Percentiles rank a stretch among this genome's conserved stretches.
Evolutionary conservation across 768 basidiomycete species (phyloP).

Genomic region (Chiua virens): DNA sequence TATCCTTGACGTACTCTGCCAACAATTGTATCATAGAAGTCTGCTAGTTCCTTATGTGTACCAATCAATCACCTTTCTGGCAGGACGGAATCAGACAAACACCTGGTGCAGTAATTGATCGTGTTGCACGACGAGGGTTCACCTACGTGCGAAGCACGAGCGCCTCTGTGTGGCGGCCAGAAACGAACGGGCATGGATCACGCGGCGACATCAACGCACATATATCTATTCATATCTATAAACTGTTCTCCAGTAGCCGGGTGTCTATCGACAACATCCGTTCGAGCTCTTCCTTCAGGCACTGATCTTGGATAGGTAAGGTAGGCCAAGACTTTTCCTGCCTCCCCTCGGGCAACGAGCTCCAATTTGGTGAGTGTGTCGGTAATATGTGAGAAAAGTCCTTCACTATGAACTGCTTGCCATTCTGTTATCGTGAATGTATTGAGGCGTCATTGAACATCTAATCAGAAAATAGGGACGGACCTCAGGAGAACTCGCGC

Average conservation of each 20-base stretch:
- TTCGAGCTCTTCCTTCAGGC: constrained; percentile 14
- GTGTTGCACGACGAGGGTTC: background rate
- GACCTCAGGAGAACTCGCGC: constrained; percentile 10
- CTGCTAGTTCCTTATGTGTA: constrained; percentile 12
- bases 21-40: constrained; percentile 21
- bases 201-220: background rate
- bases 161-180: background rate
- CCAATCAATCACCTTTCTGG: background rate
- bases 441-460: background rate
- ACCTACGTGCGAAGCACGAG: background rate
- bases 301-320: constrained; percentile 12
- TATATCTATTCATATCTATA: background rate
- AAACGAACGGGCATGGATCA: no score
- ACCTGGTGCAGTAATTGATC: background rate
- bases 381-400: constrained; percentile 84
- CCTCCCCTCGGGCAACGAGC: constrained; percentile 12
- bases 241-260: background rate
- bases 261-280: constrained; percentile 15
- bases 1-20: no score
- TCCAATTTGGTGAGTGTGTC: constrained; percentile 81
- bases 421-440: constrained; percentile 20
- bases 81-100: background rate
- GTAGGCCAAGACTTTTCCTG: constrained; percentile 25
- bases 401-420: constrained; percentile 54
- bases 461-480: background rate